These are phyloP conservation scores for Cladosporium phlei DNA, from an alignment of 2,329 filamentous ascomycete species.

Conservation along the genomic window DNA sequence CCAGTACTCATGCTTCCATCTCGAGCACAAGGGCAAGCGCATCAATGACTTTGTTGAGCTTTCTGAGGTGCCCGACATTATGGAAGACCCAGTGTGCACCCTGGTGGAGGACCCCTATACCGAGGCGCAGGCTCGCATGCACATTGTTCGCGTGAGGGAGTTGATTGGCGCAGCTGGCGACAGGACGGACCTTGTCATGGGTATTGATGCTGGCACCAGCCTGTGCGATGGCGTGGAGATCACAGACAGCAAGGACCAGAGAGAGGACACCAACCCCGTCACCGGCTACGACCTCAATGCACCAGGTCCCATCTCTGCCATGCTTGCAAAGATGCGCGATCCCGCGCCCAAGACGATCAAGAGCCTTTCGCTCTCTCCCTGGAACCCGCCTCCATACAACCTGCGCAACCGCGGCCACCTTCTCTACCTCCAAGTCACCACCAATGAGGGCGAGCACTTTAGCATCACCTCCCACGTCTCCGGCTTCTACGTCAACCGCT, in stretches of 20 bases:
- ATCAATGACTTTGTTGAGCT: slow-evolving; percentile 95
- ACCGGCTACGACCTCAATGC: slow-evolving; percentile 73
- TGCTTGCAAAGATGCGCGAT: slow-evolving; percentile 64
- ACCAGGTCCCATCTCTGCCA: slow-evolving; percentile 60
- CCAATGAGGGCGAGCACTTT: slow-evolving; percentile 89
- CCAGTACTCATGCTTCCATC: slow-evolving; percentile 97
- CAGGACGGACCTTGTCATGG: slow-evolving; percentile 79
- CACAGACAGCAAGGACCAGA: slow-evolving; percentile 21
- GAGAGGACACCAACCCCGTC: slow-evolving; percentile 42
- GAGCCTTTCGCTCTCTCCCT: slow-evolving; percentile 78
- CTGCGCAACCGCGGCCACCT: slow-evolving; percentile 88
- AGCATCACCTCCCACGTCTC: slow-evolving; percentile 91
- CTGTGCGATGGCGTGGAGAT: slow-evolving; percentile 71
- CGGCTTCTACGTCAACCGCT: slow-evolving; percentile 96
- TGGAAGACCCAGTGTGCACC: slow-evolving; percentile 69
- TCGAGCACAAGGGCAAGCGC: slow-evolving; percentile 80
- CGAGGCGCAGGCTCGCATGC: slow-evolving; percentile 95
- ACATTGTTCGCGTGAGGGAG: slow-evolving; percentile 84
- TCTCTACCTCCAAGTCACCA: slow-evolving; percentile 82
- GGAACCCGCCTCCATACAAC: slow-evolving; percentile 94
- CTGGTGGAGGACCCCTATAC: slow-evolving; percentile 94
- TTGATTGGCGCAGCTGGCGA: slow-evolving; percentile 88
- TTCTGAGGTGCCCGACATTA: slow-evolving; percentile 78
- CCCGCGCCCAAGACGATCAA: slow-evolving; percentile 86
- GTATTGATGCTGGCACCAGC: slow-evolving; percentile 77